Conservation (phyloP, 2,329 filamentous ascomycete genomes). For the Verticillium klebahnii region DNA sequence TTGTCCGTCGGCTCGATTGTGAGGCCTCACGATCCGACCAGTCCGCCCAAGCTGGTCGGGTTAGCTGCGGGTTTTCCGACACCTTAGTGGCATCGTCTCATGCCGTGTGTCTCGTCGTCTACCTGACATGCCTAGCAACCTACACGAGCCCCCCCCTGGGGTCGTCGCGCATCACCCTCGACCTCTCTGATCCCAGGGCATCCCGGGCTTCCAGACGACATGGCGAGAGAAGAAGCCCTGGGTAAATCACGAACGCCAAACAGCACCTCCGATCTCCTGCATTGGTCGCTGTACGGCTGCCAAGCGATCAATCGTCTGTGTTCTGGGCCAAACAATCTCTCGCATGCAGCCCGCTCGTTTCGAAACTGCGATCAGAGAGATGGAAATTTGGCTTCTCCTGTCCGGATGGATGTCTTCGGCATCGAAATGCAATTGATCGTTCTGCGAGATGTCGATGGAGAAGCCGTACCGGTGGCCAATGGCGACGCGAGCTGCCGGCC, state of each 20-base stretch:
- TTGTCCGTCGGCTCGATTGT: not conserved
- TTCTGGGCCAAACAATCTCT: not conserved
- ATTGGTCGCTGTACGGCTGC: not conserved
- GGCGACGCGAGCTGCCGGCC: conserved; percentile 3
- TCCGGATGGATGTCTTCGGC: not conserved
- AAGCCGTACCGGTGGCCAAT: conserved; percentile 12
- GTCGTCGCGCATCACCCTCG: not conserved
- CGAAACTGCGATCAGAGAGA: not conserved
- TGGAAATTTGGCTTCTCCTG: not conserved
- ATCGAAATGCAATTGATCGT: not conserved
- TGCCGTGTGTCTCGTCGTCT: not conserved
- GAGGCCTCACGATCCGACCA: not conserved
- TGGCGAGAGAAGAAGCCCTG: not conserved
- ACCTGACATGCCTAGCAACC: not conserved
- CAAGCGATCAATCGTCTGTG: not conserved
- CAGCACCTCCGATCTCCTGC: not conserved
- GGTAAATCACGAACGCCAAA: not conserved
- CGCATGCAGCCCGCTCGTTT: not conserved
- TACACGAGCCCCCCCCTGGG: not conserved
- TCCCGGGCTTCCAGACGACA: not conserved
- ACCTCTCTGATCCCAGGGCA: not conserved
- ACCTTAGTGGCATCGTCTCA: not conserved
- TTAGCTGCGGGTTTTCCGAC: not conserved
- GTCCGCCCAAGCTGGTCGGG: not conserved
- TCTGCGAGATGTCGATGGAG: not conserved